Evolutionary conservation across 1,139 yeast genomes (phyloP), one percentile per base, ranked within the genome.

Genomic region (Candida labiduridarum): DNA sequence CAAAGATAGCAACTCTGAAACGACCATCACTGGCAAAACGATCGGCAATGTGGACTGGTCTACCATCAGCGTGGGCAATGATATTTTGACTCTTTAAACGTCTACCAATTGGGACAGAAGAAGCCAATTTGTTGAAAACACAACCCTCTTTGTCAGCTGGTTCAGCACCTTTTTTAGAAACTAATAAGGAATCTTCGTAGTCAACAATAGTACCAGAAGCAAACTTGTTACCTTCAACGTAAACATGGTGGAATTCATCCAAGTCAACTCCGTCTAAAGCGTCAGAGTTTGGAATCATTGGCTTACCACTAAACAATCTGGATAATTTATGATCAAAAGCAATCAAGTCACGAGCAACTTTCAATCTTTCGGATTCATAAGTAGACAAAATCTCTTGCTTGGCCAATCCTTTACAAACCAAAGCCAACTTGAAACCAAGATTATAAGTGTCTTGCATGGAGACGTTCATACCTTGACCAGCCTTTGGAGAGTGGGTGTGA

Each of bases 401-500:
- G 15, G 55, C 53, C 29, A 52, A 48, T 8, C 71, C 68, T 49
- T 66, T 67, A 41, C 65, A 52, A n/a, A 66, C 72, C 40, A 58
- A 57, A 2, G 69, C 69, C 15, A 70, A 48, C 52, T 69, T 69
- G 71, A 73, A 69, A n/a, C 64, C 71, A 38, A 70, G 58, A 49
- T 69, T 69, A 55, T 57, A 68, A 14, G 71, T 65, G 48, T 69
- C 74, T 46, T 50, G 52, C 55, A 52, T 52, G 18, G 55, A 52
- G 30, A 64, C 68, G 49, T 70, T 69, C 74, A 68, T 68, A 36
- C 74, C 74, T 52, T 69, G 74, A 33, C 72, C 74, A 36, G 74
- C 74, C 52, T 68, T 68, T 25, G 74, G 73, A 22, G 72, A 67
- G 51, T 68, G 72, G 4, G 73, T 68, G 54, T 68, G 73, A 46